Evolutionary conservation across 495 filamentous ascomycete species (phyloP).

Genomic region (Letharia columbiana): DNA sequence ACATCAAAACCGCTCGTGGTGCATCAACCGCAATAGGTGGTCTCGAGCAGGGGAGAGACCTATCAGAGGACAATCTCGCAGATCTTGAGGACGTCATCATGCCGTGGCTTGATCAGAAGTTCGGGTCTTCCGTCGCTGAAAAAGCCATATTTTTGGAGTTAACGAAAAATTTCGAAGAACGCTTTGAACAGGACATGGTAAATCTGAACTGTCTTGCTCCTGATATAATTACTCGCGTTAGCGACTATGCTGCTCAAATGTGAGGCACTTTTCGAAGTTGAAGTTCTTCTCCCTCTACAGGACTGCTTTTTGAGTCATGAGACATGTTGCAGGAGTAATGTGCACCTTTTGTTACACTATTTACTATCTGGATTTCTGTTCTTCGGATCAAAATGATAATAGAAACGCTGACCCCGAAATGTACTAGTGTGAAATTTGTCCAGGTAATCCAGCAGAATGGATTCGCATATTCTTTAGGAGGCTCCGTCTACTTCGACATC

Average conservation of each 20-base stretch:
- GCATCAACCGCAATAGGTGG: conserved; percentile 49
- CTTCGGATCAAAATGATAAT: background rate
- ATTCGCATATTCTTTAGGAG: conserved; percentile 77
- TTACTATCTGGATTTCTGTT: background rate
- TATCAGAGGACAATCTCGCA: conserved; percentile 47
- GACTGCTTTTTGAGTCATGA: background rate
- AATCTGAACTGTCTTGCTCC: conserved; percentile 79
- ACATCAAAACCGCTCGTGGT: conserved; percentile 65
- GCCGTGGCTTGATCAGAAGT: conserved; percentile 72
- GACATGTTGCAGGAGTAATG: background rate
- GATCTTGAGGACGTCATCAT: conserved; percentile 60
- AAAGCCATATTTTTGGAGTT: conserved; percentile 71
- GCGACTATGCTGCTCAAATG: conserved; percentile 68
- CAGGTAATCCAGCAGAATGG: conserved; percentile 72
- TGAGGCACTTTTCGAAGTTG: background rate
- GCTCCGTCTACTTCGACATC: conserved; percentile 94
- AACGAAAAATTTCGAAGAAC: conserved; percentile 70
- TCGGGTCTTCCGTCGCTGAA: conserved; percentile 70
- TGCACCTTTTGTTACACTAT: background rate
- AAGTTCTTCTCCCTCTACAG: background rate
- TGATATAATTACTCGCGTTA: conserved; percentile 76
- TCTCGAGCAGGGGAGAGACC: conserved; percentile 31
- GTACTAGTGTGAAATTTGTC: conserved; percentile 61
- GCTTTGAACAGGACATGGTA: conserved; percentile 78
- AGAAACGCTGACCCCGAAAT: background rate